These are phyloP conservation scores for Cladosporium sp. DNA, from an alignment of 2,329 filamentous ascomycete genomes.

Conservation along the genomic window DNA sequence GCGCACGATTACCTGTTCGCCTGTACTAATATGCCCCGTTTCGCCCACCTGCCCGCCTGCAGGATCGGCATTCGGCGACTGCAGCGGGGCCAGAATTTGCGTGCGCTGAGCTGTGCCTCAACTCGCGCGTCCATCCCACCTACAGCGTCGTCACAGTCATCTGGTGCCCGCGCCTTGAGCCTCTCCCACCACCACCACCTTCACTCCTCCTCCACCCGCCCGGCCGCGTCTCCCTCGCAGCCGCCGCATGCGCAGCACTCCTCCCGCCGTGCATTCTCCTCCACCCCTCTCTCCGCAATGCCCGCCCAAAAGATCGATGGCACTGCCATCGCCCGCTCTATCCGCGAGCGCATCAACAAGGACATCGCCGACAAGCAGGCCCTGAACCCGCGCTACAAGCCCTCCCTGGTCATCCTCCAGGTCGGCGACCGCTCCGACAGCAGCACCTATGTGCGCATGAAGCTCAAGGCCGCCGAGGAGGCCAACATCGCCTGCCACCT, in stretches of 20 bases:
- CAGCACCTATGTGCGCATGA: slow-evolving; percentile 98
- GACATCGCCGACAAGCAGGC: slow-evolving; percentile 79
- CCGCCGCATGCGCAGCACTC: slow-evolving; percentile 15
- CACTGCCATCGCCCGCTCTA: slow-evolving; percentile 86
- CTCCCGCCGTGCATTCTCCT: slow-evolving; percentile 38
- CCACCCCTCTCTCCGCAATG: slow-evolving; percentile 57
- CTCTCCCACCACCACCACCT: not conserved
- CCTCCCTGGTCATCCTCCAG: slow-evolving; percentile 90
- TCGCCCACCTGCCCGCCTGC: not conserved
- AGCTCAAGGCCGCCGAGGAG: slow-evolving; percentile 94
- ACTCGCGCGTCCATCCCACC: no score
- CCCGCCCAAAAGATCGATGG: slow-evolving; percentile 89
- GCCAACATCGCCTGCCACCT: slow-evolving; percentile 86
- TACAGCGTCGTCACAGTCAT: no score
- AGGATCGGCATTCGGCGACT: slow-evolving; percentile 9
- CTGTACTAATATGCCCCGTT: no score
- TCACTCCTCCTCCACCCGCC: slow-evolving; percentile 2
- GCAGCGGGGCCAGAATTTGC: slow-evolving; percentile 1
- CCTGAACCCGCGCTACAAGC: slow-evolving; percentile 79
- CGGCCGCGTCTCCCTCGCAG: not conserved
- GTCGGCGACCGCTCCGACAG: slow-evolving; percentile 90
- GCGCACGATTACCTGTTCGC: not conserved
- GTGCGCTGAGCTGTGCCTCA: not conserved
- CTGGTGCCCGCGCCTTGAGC: no score
- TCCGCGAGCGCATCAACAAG: slow-evolving; percentile 71